Evolutionary conservation across 257 asterid genomes (phyloP).

Genomic region (Dorcoceras hygrometricum): DNA sequence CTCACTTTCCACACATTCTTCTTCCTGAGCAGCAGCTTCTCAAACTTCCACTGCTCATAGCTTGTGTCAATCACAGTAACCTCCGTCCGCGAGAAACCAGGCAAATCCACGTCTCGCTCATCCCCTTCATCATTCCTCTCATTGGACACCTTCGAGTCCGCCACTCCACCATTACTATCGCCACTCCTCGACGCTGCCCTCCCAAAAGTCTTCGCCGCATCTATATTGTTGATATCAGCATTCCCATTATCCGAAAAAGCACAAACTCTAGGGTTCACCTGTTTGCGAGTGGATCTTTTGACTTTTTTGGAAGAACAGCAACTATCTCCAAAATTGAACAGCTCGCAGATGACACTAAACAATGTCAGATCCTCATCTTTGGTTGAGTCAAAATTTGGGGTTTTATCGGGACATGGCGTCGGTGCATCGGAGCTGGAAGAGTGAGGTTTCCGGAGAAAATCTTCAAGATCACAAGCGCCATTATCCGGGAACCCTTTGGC

Average conservation of each 20-base stretch:
- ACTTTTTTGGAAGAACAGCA: conserved; percentile 20
- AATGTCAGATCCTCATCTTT: conserved; percentile 29
- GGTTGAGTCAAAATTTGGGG: conserved; percentile 20
- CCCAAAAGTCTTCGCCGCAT: conserved; percentile 22
- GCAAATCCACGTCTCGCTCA: conserved; percentile 34
- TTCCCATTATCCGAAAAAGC: conserved; percentile 22
- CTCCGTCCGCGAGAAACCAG: conserved; percentile 79
- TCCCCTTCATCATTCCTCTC: conserved; percentile 36
- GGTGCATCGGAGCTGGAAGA: conserved; percentile 25
- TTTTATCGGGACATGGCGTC: conserved; percentile 17
- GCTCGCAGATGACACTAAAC: conserved; percentile 62
- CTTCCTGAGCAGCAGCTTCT: conserved; percentile 75
- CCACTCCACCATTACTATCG: conserved; percentile 47
- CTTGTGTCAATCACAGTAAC: conserved; percentile 90
- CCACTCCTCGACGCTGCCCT: conserved; percentile 27
- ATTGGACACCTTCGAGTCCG: conserved; percentile 29
- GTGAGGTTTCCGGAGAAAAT: conserved; percentile 43
- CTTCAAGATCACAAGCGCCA: conserved; percentile 49
- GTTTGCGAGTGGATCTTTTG: conserved; percentile 63
- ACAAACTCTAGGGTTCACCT: conserved; percentile 63
- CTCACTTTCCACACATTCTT: conserved; percentile 82
- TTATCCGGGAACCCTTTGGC: conserved; percentile 67
- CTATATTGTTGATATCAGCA: conserved; percentile 23
- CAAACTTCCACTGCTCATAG: conserved; percentile 76
- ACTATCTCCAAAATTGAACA: conserved; percentile 66